A percentile compares a stretch with the other conserved stretches of the same genome.
phyloP scores from a whole-genome alignment of 805 yeast species.

The Saccharomycopsis capsularis region DNA sequence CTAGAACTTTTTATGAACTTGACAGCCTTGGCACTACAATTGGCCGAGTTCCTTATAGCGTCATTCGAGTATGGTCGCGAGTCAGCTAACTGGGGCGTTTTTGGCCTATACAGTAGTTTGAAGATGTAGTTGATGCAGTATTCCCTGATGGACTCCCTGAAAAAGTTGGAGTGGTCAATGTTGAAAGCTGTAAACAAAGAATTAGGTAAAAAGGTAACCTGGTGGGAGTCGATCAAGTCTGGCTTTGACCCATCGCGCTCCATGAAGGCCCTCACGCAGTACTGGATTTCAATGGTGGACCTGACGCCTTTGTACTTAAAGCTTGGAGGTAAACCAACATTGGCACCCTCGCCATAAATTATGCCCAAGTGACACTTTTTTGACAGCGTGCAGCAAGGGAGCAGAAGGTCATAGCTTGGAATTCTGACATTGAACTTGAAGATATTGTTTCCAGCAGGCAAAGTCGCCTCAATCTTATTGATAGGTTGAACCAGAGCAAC shows the following conservation, averaged over 20 bases:
- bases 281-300: constrained; percentile 8
- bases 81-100: neutral
- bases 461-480: neutral
- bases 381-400: no score
- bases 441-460: constrained; percentile 5
- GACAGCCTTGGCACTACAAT: no score
- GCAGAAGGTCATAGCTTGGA: constrained; percentile 9
- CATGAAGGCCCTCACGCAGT: constrained; percentile 15
- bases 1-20: neutral
- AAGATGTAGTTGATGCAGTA: constrained; percentile 4
- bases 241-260: constrained; percentile 6
- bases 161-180: neutral
- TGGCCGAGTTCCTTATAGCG: neutral
- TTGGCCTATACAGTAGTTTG: no score
- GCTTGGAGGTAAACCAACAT: constrained; percentile 10
- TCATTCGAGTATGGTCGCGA: neutral
- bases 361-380: no score
- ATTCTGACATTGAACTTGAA: constrained; percentile 4
- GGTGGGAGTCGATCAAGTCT: neutral
- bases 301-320: constrained; percentile 5
- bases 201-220: constrained; percentile 5
- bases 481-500: neutral
- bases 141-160: neutral
- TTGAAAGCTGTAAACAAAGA: constrained; percentile 4
- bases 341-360: neutral